These are phyloP conservation scores for Alnus rubra DNA, from an alignment of 306 rosid genomes.

Conservation along the genomic window DNA sequence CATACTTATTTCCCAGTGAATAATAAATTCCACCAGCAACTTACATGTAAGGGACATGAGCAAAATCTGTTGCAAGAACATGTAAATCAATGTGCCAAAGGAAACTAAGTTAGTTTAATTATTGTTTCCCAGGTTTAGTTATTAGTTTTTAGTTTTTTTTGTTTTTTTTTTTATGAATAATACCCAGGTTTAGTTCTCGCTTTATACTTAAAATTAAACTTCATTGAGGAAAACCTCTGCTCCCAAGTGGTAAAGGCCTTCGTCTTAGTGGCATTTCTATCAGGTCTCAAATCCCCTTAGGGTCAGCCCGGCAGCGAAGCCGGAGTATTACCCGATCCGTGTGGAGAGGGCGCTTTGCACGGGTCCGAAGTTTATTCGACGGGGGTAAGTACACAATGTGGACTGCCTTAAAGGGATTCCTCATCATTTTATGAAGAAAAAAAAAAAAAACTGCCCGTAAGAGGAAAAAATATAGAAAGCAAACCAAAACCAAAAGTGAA, in stretches of 20 bases:
- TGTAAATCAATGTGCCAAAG: neutral
- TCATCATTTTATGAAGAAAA: too few relatives aligned
- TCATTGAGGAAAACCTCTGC: neutral
- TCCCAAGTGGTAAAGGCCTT: neutral
- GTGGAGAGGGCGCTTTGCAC: too few relatives aligned
- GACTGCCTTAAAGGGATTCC: too few relatives aligned
- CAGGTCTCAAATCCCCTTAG: too few relatives aligned
- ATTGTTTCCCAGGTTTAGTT: neutral
- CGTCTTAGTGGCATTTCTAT: too few relatives aligned
- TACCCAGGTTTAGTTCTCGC: neutral
- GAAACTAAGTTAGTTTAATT: neutral
- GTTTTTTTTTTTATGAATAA: too few relatives aligned
- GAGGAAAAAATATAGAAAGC: neutral
- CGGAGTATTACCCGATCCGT: too few relatives aligned
- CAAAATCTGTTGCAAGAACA: neutral
- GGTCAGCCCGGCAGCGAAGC: too few relatives aligned
- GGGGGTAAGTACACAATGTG: too few relatives aligned
- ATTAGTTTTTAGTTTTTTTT: too few relatives aligned
- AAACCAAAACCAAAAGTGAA: conserved; percentile 1
- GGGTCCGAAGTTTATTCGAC: too few relatives aligned
- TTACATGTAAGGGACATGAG: neutral
- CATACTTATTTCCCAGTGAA: neutral
- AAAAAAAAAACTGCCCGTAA: neutral
- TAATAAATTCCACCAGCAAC: neutral
- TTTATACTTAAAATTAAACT: neutral